These are phyloP conservation scores for Leishmania mexicana DNA, from an alignment of 208 protist species.

Conservation along the genomic window DNA sequence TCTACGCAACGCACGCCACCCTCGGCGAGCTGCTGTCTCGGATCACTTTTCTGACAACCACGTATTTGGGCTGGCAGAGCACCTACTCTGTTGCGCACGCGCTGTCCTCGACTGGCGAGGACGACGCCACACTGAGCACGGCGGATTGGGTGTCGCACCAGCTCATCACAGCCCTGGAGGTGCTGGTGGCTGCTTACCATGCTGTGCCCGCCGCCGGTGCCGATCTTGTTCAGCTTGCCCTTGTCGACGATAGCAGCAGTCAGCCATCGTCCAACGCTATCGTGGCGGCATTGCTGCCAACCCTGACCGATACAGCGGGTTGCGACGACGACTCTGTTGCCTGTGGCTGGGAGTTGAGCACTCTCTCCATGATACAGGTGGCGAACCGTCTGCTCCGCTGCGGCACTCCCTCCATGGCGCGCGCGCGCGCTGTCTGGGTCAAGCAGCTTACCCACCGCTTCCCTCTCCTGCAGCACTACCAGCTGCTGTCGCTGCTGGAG, in stretches of 20 bases:
- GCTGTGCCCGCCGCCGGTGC: slow-evolving; percentile 59
- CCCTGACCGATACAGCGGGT: background rate
- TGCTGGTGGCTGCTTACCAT: slow-evolving; percentile 73
- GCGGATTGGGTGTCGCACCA: slow-evolving; percentile 35
- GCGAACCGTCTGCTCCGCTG: slow-evolving; percentile 48
- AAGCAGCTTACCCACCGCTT: slow-evolving; percentile 52
- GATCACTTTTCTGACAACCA: slow-evolving; percentile 52
- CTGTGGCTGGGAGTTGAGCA: slow-evolving; percentile 19
- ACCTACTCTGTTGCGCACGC: slow-evolving; percentile 20
- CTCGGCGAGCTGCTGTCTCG: slow-evolving; percentile 55
- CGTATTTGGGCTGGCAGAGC: slow-evolving; percentile 64
- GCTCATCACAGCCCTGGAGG: slow-evolving; percentile 38
- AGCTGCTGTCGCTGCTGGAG: slow-evolving; percentile 52
- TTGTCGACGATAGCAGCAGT: slow-evolving; percentile 9
- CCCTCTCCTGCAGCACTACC: slow-evolving; percentile 75
- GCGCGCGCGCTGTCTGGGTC: slow-evolving; percentile 59
- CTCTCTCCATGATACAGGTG: slow-evolving; percentile 40
- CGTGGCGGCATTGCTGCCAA: slow-evolving; percentile 45
- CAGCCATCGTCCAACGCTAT: slow-evolving; percentile 34
- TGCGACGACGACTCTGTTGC: slow-evolving; percentile 25
- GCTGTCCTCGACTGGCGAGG: background rate
- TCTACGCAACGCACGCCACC: slow-evolving; percentile 67
- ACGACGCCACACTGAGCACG: background rate
- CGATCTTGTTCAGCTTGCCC: slow-evolving; percentile 37
- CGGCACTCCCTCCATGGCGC: slow-evolving; percentile 35